Conservation (phyloP, 2,329 filamentous ascomycete genomes). For the Penicillium sp. region DNA sequence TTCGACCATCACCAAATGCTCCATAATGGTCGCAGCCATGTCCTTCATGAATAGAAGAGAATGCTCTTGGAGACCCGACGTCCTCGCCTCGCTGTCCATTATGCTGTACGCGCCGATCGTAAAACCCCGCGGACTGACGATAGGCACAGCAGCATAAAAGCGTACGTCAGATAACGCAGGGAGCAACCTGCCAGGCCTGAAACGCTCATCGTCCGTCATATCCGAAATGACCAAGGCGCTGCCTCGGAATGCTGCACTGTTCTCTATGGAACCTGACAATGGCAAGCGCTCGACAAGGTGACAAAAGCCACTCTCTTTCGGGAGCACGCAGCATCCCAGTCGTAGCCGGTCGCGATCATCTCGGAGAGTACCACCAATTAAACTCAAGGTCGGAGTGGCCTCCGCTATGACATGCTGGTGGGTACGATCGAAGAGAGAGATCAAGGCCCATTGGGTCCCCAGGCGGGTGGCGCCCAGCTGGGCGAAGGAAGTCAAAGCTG, state of each 20-base stretch:
- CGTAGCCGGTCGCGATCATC: conserved; percentile 24
- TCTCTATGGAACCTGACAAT: not conserved
- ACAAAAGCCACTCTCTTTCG: conserved; percentile 28
- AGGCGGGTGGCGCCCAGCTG: conserved; percentile 50
- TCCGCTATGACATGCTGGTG: conserved; percentile 54
- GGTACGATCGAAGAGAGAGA: conserved; percentile 54
- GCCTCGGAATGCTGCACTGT: not conserved
- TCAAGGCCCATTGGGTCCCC: conserved; percentile 42
- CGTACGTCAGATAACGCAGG: conserved; percentile 27
- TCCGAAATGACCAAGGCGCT: conserved; percentile 30
- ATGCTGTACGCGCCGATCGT: conserved; percentile 59
- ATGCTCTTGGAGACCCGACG: conserved; percentile 19
- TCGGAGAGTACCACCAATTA: not conserved
- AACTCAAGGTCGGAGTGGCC: conserved; percentile 39
- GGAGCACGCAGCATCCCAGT: conserved; percentile 32
- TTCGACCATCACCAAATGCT: conserved; percentile 56
- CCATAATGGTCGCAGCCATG: conserved; percentile 56
- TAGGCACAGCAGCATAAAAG: conserved; percentile 59
- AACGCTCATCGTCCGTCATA: conserved; percentile 30
- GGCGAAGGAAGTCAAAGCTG: conserved; percentile 49
- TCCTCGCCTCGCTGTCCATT: conserved; percentile 53
- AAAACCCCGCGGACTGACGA: conserved; percentile 54
- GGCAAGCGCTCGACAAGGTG: conserved; percentile 17
- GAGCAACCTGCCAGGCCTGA: conserved; percentile 28
- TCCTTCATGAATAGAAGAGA: conserved; percentile 57